These are phyloP conservation scores for Cercospora sp. DNA, from an alignment of 2,329 filamentous ascomycete species.

Conservation along the genomic window DNA sequence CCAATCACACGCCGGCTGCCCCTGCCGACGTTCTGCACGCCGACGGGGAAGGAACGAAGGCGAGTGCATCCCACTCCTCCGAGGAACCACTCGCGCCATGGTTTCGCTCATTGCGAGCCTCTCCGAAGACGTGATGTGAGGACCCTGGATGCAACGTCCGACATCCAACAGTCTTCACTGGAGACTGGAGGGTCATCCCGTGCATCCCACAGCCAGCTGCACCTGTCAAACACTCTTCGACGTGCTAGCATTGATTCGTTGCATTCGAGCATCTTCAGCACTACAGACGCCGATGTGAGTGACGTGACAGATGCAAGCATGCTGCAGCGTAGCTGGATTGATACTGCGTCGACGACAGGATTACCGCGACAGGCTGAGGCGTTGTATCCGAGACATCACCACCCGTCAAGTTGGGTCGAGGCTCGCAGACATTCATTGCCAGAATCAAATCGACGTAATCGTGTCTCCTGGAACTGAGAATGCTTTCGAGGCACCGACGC, in stretches of 20 bases:
- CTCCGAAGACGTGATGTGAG: neutral
- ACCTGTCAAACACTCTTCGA: neutral
- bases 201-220: neutral
- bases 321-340: neutral
- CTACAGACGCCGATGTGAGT: neutral
- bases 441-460: neutral
- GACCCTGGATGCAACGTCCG: neutral
- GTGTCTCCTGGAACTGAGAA: neutral
- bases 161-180: neutral
- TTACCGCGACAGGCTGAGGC: neutral
- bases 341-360: neutral
- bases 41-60: neutral
- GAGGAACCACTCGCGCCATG: neutral
- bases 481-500: neutral
- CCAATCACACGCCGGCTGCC: neutral
- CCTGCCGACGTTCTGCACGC: neutral
- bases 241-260: neutral
- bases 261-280: neutral
- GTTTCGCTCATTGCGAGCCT: neutral
- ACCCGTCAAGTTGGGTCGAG: neutral
- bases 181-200: neutral
- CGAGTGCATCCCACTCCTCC: neutral
- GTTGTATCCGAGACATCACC: neutral
- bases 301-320: neutral
- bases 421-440: neutral